Evolutionary conservation across 176 grass and related monocot genomes (phyloP), one percentile per base, ranked within the genome.

Genomic region (Areca catechu): DNA sequence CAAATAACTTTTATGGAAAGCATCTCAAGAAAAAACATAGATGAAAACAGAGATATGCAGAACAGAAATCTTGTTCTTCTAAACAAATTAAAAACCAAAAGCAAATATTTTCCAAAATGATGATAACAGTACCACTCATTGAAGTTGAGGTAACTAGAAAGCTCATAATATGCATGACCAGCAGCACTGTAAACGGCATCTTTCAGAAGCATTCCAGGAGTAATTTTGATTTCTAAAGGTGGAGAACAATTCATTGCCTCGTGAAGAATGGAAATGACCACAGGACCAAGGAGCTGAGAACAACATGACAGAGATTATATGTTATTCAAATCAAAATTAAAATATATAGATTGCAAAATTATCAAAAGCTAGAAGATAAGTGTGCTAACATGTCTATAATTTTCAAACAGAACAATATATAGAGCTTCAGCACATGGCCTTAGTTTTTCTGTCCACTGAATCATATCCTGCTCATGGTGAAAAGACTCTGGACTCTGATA

Each of bases 141-240:
- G 66, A 98, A 92, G 70, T 76, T 85, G 68, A 98, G 78, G 70
- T 82, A 92, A 68, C 78, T 98, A 24, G 93, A 98, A 76, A 98
- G 87, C 70, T 98, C 93, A 80, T 98, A 98, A 69, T 92, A 98
- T 55, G 92, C 93, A 73, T 98, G 93, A 16, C 93, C 87, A 20
- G 83, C 86, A 24, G 84, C 84, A 70, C 81, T 98, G 85, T 98
- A 98, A 48, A 84, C 68, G 53, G 93, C 87, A 83, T 98, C 93
- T 89, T 98, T 98, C 21, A 98, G 82, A 71, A 98, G 93, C 93
- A 98, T 98, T 74, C 83, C 80, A 48, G 83, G 17, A 56, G 87
- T 91, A 74, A 98, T 54, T 65, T 88, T 76, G 24, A 72, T 98
- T 77, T 98, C 93, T 58, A 88, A 57, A 68, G 87, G 93, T 59